phyloP scores from a whole-genome alignment of 1,284 basidiomycete species.

The Puccinia triticina region DNA sequence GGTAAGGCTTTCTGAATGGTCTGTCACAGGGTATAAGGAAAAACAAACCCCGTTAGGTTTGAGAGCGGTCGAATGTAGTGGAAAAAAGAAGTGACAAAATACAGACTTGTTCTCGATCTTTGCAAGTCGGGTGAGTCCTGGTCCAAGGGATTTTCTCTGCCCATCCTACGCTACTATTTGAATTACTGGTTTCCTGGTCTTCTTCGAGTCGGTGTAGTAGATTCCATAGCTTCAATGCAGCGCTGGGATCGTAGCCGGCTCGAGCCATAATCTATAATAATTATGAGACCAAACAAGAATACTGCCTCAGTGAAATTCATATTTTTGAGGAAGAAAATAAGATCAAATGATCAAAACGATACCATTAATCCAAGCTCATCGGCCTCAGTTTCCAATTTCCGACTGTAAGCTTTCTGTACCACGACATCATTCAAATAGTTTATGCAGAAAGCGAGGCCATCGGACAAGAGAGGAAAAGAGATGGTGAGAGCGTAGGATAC shows the following conservation, averaged over 20 bases:
- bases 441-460: constrained; percentile 63
- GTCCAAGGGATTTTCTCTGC: constrained; percentile 61
- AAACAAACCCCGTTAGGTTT: not conserved
- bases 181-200: constrained; percentile 57
- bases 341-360: not conserved
- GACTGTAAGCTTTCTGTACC: constrained; percentile 63
- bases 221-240: constrained; percentile 64
- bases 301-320: constrained; percentile 43
- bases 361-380: constrained; percentile 64
- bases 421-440: constrained; percentile 65
- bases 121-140: constrained; percentile 64
- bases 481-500: constrained; percentile 64
- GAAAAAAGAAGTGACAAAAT: not conserved
- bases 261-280: constrained; percentile 61
- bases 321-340: not conserved
- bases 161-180: constrained; percentile 57
- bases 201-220: constrained; percentile 63
- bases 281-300: not conserved
- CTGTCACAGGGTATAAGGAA: not conserved
- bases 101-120: constrained; percentile 60
- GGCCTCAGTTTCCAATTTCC: constrained; percentile 65
- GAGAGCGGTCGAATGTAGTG: not conserved
- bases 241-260: constrained; percentile 64
- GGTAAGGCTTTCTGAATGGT: constrained; percentile 36
- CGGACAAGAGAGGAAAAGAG: constrained; percentile 62